Evolutionary conservation across 352 stramenopile genomes (phyloP).

Genomic region (Phytophthora colocasiae): DNA sequence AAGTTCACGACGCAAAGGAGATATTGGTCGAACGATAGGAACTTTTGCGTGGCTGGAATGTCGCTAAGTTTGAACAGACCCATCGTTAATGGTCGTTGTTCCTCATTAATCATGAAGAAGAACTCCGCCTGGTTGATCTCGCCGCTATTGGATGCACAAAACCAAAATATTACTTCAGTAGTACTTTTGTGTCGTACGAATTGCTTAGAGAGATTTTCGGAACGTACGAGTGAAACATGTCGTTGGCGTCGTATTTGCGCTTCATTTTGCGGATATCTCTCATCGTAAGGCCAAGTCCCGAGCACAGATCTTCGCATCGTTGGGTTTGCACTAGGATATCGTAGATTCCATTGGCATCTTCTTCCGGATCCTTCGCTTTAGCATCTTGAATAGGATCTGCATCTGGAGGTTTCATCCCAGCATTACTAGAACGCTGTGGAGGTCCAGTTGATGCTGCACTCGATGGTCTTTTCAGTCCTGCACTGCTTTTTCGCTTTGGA

Average conservation of each 20-base stretch:
- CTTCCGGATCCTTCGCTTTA: constrained; percentile 23
- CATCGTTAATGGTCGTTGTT: constrained; percentile 55
- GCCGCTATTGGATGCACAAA: constrained; percentile 36
- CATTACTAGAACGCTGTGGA: constrained; percentile 8
- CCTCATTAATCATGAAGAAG: constrained; percentile 77
- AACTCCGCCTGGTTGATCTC: constrained; percentile 81
- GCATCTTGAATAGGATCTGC: not conserved
- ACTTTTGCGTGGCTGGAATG: constrained; percentile 52
- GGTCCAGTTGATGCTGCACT: constrained; percentile 1
- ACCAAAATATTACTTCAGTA: not conserved
- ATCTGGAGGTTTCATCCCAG: not conserved
- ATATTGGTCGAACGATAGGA: constrained; percentile 75
- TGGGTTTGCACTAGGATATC: constrained; percentile 64
- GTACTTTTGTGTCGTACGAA: too few relatives aligned
- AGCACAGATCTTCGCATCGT: constrained; percentile 60
- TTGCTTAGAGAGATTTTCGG: not conserved
- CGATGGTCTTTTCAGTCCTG: not conserved
- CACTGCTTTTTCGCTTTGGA: constrained; percentile 17
- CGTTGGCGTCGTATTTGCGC: constrained; percentile 73
- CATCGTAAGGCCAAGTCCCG: constrained; percentile 52
- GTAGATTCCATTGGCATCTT: constrained; percentile 49
- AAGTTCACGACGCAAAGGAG: constrained; percentile 65
- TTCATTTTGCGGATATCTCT: constrained; percentile 74
- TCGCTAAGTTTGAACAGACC: constrained; percentile 59
- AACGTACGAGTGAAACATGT: constrained; percentile 81